These are phyloP conservation scores for Aspergillus sp. DNA, from an alignment of 2,329 filamentous ascomycete genomes.

Conservation along the genomic window DNA sequence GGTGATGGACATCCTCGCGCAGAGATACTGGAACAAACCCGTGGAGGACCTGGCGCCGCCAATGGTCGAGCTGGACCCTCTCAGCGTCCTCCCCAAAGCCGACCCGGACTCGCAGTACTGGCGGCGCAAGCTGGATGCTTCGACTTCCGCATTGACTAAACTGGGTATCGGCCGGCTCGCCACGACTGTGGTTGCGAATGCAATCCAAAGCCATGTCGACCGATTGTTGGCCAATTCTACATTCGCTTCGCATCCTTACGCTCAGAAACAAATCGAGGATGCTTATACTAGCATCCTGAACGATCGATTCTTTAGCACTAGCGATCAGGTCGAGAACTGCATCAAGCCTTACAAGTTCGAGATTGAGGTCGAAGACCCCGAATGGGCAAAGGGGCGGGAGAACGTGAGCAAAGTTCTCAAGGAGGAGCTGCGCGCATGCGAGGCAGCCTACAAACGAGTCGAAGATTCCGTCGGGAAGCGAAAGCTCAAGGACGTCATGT, in stretches of 20 bases:
- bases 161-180: constrained; percentile 89
- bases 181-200: constrained; percentile 82
- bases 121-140: constrained; percentile 91
- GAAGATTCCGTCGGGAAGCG: constrained; percentile 75
- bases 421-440: constrained; percentile 80
- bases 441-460: constrained; percentile 70
- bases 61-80: constrained; percentile 65
- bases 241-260: constrained; percentile 87
- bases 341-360: constrained; percentile 99
- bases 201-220: constrained; percentile 83
- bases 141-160: constrained; percentile 85
- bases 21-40: constrained; percentile 96
- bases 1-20: constrained; percentile 86
- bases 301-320: constrained; percentile 93
- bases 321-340: constrained; percentile 96
- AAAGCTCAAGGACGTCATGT: constrained; percentile 85
- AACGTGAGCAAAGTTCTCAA: constrained; percentile 80
- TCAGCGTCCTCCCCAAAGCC: constrained; percentile 78
- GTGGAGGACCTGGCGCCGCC: constrained; percentile 73
- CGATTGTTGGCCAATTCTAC: constrained; percentile 74
- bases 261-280: constrained; percentile 86
- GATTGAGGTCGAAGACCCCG: constrained; percentile 86
- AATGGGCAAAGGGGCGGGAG: constrained; percentile 83
- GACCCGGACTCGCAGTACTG: constrained; percentile 84
- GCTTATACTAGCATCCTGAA: constrained; percentile 87